phyloP scores from a whole-genome alignment of 2,329 filamentous ascomycete genomes.

The Penicillium sp. region DNA sequence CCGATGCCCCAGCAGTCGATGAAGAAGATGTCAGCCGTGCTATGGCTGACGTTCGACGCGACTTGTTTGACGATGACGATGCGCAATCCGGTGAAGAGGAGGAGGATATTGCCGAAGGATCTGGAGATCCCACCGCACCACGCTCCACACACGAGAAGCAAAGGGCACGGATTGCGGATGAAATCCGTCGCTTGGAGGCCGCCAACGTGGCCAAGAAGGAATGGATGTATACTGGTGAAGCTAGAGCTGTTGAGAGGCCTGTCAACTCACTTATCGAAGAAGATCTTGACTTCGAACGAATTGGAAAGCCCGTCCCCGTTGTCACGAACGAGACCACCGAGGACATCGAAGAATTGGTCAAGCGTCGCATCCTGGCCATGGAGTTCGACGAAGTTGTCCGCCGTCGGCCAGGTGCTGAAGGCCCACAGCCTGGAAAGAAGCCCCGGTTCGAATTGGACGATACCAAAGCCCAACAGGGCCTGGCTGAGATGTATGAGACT shows the following conservation, averaged over 20 bases:
- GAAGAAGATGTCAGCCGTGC: constrained; percentile 74
- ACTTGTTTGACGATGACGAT: constrained; percentile 78
- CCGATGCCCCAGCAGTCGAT: constrained; percentile 45
- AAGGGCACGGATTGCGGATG: constrained; percentile 79
- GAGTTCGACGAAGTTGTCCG: constrained; percentile 91
- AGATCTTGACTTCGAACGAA: constrained; percentile 92
- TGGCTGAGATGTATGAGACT: constrained; percentile 92
- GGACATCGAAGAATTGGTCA: constrained; percentile 89
- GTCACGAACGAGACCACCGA: constrained; percentile 90
- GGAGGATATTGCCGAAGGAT: constrained; percentile 67
- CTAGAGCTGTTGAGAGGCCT: constrained; percentile 75
- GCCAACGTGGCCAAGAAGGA: constrained; percentile 85
- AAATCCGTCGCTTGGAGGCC: constrained; percentile 88
- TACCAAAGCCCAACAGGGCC: constrained; percentile 77
- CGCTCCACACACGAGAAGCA: constrained; percentile 79
- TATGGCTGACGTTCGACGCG: constrained; percentile 82
- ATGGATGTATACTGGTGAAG: constrained; percentile 89
- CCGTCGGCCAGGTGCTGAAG: constrained; percentile 72
- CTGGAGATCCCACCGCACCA: constrained; percentile 34
- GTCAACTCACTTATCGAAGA: constrained; percentile 90
- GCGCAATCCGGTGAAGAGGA: constrained; percentile 51
- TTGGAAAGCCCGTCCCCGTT: constrained; percentile 90
- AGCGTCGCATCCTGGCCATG: constrained; percentile 81
- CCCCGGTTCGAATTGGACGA: constrained; percentile 81
- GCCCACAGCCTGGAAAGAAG: constrained; percentile 62